A percentile compares a stretch with the other conserved stretches of the same genome.
phyloP scores from a whole-genome alignment of 805 yeast species.

The Komagataella populi region DNA sequence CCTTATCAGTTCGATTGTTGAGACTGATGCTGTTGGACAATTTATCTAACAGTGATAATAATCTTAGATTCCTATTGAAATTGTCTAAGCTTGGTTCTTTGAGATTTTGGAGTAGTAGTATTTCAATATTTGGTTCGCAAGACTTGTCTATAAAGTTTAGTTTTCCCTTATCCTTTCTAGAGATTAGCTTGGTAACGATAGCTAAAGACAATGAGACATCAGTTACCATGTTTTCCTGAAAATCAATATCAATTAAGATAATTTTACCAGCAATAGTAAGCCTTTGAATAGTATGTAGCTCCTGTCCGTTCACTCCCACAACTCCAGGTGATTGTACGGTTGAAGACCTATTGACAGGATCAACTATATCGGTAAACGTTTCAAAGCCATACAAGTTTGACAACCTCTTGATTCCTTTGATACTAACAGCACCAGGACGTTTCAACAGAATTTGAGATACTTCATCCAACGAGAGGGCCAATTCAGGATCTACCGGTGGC shows the following conservation, averaged over 20 bases:
- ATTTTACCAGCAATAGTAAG: constrained; percentile 21
- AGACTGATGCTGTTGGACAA: constrained; percentile 7
- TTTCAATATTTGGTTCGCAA: constrained; percentile 12
- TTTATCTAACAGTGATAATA: constrained; percentile 17
- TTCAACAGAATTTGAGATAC: constrained; percentile 18
- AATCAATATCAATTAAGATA: constrained; percentile 22
- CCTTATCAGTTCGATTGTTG: neutral
- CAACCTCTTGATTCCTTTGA: constrained; percentile 18
- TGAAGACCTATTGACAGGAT: neutral
- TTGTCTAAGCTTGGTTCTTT: constrained; percentile 15
- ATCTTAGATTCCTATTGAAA: constrained; percentile 18
- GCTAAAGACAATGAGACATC: constrained; percentile 19
- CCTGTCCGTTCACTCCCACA: neutral
- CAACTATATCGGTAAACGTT: constrained; percentile 15
- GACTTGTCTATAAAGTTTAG: constrained; percentile 1
- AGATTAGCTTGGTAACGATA: constrained; percentile 12
- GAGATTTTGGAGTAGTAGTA: constrained; percentile 13
- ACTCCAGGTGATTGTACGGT: neutral
- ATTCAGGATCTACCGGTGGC: constrained; percentile 20
- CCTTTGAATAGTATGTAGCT: constrained; percentile 12
- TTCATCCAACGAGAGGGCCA: constrained; percentile 16
- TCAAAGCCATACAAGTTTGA: constrained; percentile 24
- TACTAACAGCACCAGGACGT: constrained; percentile 20
- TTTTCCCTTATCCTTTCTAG: neutral
- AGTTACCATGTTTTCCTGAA: constrained; percentile 11